Evolutionary conservation across 371 early-diverging fungal genomes (phyloP), one percentile per base, ranked within the genome.

Genomic region (Mucor velutinosus): DNA sequence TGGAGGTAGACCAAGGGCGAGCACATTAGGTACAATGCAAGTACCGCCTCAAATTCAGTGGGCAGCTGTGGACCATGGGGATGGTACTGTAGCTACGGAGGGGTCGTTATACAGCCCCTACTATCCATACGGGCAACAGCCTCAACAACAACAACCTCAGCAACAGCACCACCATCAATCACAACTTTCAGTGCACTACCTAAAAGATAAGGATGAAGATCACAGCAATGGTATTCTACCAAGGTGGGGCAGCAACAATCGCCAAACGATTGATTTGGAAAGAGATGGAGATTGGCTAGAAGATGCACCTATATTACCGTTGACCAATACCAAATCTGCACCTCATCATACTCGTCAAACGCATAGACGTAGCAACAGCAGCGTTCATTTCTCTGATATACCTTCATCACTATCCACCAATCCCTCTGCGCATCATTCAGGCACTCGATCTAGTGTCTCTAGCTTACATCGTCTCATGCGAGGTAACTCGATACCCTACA

Each of bases 1-100:
- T 17, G 25, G 15, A 12, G 75, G 72, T 15, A 66, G 83, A 6
- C 83, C 83, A 17, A 71, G 83, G 29, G 80, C 83, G 7, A 82
- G 72, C 61, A 82, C 83, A 37, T 63, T 82, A 10, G 83, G 83
- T 7, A 77, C 79, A 2, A 73, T 79, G 72, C 78, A 77, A 25
- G 70, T 72, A 7, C 76, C 79, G 11, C 77, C 76, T 17, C 82
- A 74, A 21, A 70, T 75, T 15, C 79, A 77, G 45, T 69, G 75
- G 72, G 71, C 70, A n/a, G 39, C 74, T 25, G 61, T 66, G 21
- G 71, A 71, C 23, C 59, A 66, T 56, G 58, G 19, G 14, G 47
- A 55, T 62, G 73, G 64, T 2, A 47, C 67, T 35, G 32, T 21
- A 8, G 35, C 58, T 10, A 45, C 66, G 11, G 63, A 63, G 45